Base-by-base conservation (phyloP, 1,284 basidiomycete genomes). In the Lentinula novae-zelandiae region DNA sequence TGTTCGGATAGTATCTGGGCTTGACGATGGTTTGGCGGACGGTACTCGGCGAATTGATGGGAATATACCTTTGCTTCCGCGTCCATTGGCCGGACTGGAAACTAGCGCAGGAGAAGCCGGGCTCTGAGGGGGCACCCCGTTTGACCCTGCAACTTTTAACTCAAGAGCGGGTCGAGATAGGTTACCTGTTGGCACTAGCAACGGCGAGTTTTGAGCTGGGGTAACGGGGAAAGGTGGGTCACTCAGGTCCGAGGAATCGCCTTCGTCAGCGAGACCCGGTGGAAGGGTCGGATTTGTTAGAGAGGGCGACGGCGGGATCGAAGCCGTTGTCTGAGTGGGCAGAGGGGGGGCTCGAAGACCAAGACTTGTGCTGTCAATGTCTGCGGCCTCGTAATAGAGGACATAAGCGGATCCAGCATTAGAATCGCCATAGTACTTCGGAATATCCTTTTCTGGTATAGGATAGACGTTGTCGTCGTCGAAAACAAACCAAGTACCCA, bases 341-440 rank as follows among this genome's bases (percentile, higher is more conserved):
- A 52, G 20, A 22, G 38, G 66, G 20, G 73, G 68, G 12, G 71
- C 63, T 27, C 77, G 81, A 10, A 93, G 72, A 1, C 93, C 93
- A 15, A 95, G 80, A 15, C 81, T 78, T n/a, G 75, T 69, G 39
- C 83, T 76, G 69, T 95, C 88, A 60, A 96, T 80, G 72, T 98
- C 93, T 15, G 85, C 87, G 12, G 95, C 96, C 74, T 98, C 95
- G 73, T 99, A 99, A 76, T 97, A 99, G 40, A 99, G 80, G 31
- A 99, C 96, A 73, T 99, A 99, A 20, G 96, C 97, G 42, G 92
- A 89, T 22, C 96, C 96, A 3, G 89, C 85, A 65, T 83, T 82
- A 1, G 90, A 90, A 68, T 98, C 96, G 62, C 97, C 96, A 74
- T 95, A 99, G 76, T 96, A 99, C 70, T 91, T 92, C 53, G 87